Conservation (phyloP, 805 yeast species). For the Cyberlindnera nakhonratchasimensis region DNA sequence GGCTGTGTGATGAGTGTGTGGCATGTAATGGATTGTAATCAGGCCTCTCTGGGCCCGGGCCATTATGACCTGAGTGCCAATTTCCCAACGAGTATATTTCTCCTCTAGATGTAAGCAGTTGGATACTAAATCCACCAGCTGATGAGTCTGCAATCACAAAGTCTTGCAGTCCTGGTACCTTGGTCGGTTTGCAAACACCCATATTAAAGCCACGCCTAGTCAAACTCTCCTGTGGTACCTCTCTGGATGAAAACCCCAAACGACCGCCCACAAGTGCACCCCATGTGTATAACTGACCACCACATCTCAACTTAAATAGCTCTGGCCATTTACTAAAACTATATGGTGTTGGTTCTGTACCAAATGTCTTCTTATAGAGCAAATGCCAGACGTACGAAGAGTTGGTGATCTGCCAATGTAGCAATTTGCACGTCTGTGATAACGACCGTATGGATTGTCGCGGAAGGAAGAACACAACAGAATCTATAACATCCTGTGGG, state of each 20-base stretch:
- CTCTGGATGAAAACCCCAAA: slow-evolving; percentile 38
- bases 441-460: slow-evolving; percentile 39
- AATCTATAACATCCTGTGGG: slow-evolving; percentile 35
- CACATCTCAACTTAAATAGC: slow-evolving; percentile 38
- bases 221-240: slow-evolving; percentile 27
- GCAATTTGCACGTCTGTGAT: slow-evolving; percentile 36
- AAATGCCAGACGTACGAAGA: slow-evolving; percentile 43
- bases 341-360: slow-evolving; percentile 40
- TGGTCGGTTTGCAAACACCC: slow-evolving; percentile 38
- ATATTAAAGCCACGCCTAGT: slow-evolving; percentile 21
- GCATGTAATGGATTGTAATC: slow-evolving; percentile 30
- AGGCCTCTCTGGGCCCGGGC: slow-evolving; percentile 38
- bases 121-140: slow-evolving; percentile 65
- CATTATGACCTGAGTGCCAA: slow-evolving; percentile 37
- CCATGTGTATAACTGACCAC: slow-evolving; percentile 49
- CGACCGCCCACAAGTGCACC: slow-evolving; percentile 42
- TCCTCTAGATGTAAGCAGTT: slow-evolving; percentile 54
- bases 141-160: slow-evolving; percentile 44
- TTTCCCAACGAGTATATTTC: slow-evolving; percentile 53
- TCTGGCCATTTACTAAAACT: slow-evolving; percentile 47
- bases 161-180: slow-evolving; percentile 34
- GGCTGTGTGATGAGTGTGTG: not conserved
- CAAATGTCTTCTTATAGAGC: slow-evolving; percentile 44
- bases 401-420: slow-evolving; percentile 35
- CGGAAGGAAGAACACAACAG: slow-evolving; percentile 27